These are phyloP conservation scores for Triangularia verruculosa DNA, from an alignment of 2,329 filamentous ascomycete species.

Conservation along the genomic window DNA sequence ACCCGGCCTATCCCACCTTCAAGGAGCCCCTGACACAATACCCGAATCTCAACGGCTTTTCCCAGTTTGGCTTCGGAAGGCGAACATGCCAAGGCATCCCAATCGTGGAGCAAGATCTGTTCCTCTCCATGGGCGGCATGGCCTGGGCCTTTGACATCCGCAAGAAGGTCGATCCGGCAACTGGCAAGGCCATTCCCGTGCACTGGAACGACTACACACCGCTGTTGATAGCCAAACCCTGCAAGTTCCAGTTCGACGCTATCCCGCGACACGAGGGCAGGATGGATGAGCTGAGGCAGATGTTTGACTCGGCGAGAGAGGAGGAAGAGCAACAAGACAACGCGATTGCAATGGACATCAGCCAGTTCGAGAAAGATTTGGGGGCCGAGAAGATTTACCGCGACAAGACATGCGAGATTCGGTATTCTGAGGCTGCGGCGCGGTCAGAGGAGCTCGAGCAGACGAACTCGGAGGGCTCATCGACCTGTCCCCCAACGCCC, in stretches of 20 bases:
- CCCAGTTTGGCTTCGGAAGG: constrained; percentile 46
- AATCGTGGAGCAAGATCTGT: constrained; percentile 31
- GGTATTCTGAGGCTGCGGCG: neutral
- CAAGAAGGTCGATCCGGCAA: constrained; percentile 30
- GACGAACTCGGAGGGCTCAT: neutral
- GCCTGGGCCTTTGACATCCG: constrained; percentile 29
- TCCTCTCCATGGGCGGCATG: constrained; percentile 29
- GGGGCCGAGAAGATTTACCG: constrained; percentile 6
- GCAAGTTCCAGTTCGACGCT: constrained; percentile 39
- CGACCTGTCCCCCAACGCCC: neutral
- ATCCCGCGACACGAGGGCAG: constrained; percentile 30
- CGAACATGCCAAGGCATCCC: constrained; percentile 38
- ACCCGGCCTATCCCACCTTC: constrained; percentile 29
- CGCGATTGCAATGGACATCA: constrained; percentile 15
- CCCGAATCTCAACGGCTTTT: constrained; percentile 34
- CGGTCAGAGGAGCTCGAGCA: constrained; percentile 4
- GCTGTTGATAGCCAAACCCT: constrained; percentile 44
- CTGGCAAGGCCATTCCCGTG: constrained; percentile 32
- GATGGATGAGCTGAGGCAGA: constrained; percentile 28
- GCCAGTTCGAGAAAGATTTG: constrained; percentile 14
- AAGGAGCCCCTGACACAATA: constrained; percentile 29
- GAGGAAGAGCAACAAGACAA: constrained; percentile 13
- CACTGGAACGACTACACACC: constrained; percentile 46
- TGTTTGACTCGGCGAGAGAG: constrained; percentile 31
- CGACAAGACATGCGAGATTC: neutral